Evolutionary conservation across 176 grass and related monocot species (phyloP).

Genomic region (Hyparrhenia diplandra): DNA sequence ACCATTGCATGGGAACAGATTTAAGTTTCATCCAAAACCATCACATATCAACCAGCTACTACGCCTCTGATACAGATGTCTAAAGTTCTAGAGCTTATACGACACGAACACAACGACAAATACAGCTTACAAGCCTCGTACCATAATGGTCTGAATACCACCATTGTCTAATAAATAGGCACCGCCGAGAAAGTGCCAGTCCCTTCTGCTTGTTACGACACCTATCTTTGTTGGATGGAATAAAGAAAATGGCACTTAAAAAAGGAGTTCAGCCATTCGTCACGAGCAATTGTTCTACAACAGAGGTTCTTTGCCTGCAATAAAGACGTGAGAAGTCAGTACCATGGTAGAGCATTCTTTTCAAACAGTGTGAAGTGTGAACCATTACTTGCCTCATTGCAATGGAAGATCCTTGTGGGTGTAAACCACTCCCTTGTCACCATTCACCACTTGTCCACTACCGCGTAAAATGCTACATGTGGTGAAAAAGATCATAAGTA

Average conservation of each 20-base stretch:
- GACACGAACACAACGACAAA: not conserved
- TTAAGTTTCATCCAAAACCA: not conserved
- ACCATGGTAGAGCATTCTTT: not conserved
- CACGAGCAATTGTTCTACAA: slow-evolving; percentile 6
- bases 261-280: not conserved
- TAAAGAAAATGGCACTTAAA: not conserved
- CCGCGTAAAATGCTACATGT: slow-evolving; percentile 79
- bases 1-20: not conserved
- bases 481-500: not conserved
- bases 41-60: not conserved
- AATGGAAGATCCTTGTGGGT: slow-evolving; percentile 87
- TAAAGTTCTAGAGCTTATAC: slow-evolving; percentile 1
- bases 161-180: not conserved
- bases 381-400: slow-evolving; percentile 38
- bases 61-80: slow-evolving; percentile 1
- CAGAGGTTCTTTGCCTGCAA: slow-evolving; percentile 20
- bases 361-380: not conserved
- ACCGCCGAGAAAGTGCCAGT: not conserved
- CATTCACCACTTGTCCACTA: slow-evolving; percentile 86
- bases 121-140: not conserved
- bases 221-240: not conserved
- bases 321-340: not conserved
- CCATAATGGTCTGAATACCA: slow-evolving; percentile 12
- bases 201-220: not conserved
- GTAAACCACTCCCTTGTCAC: slow-evolving; percentile 88